Base-by-base conservation (phyloP, 768 basidiomycete species). In the Pisolithus microcarpus region DNA sequence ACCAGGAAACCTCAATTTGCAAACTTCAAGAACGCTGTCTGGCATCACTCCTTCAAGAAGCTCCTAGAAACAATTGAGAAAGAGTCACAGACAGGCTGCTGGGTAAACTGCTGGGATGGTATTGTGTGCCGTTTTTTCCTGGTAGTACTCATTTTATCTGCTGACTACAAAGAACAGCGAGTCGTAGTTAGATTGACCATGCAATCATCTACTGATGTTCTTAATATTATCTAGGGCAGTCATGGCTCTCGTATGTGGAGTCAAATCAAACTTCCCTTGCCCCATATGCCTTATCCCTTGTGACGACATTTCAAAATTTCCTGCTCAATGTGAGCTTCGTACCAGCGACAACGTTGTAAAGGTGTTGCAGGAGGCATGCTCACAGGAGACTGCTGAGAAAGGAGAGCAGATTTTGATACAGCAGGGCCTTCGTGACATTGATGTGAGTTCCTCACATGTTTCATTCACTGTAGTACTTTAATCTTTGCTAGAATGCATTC, bases 111-210 rank as follows among this genome's bases (percentile, higher is more conserved):
- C 54, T 66, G 58, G 10, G 70, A 72, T 54, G 57, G 49, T 1
- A 55, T 68, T 7, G 9, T 43, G 1, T 66, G 64, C 0, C 52
- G 24, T 7, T 50, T 76, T 0, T 75, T 58, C 47, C 72, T 70
- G 13, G 43, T 67, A 23, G 61, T 75, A 34, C 43, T 71, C 0
- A 69, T 73, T 7, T 49, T 73, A 1, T 68, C 66, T 8, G 65
- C 72, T 26, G 73, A 75, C 38, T 77, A 73, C 53, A 70, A 75
- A 52, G 73, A 77, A 59, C 68, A 70, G 74, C 74, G 26, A 26
- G 26, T 64, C 18, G 69, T 36, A 7, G 38, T 49, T 26, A 26
- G 26, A 26, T 26, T 26, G 26, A 26, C 26, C 26, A 2, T 26
- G 26, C 26, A 26, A 26, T 26, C 26, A 26, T 36, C 48, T 21